Evolutionary conservation across 2,329 filamentous ascomycete species (phyloP).

Genomic region (Colletotrichum nymphaeae): DNA sequence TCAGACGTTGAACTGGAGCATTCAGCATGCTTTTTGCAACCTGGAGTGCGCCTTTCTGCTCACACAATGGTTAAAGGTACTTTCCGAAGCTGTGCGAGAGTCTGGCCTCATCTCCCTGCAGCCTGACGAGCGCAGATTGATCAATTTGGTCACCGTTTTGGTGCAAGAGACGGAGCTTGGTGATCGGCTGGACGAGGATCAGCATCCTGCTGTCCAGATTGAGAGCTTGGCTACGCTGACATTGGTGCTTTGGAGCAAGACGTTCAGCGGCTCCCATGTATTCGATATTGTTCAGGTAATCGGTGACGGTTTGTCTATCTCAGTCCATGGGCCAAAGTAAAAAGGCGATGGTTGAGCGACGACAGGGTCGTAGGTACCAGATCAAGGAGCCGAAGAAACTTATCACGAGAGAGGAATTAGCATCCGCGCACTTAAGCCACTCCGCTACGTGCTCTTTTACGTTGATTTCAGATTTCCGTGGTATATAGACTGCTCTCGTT

Average conservation of each 20-base stretch:
- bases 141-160: slow-evolving; percentile 38
- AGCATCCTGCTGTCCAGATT: background rate
- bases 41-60: slow-evolving; percentile 62
- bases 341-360: no score
- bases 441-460: no score
- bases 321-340: background rate
- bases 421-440: no score
- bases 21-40: slow-evolving; percentile 65
- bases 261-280: background rate
- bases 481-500: no score
- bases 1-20: slow-evolving; percentile 66
- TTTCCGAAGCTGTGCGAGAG: slow-evolving; percentile 29
- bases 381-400: no score
- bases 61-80: slow-evolving; percentile 51
- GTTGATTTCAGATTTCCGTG: no score
- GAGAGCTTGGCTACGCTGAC: background rate
- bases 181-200: slow-evolving; percentile 23
- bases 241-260: background rate
- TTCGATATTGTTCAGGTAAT: background rate
- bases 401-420: no score
- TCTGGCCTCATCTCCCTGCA: slow-evolving; percentile 27
- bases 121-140: slow-evolving; percentile 38
- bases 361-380: no score
- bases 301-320: background rate
- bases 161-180: slow-evolving; percentile 41